Conservation (phyloP, 805 yeast genomes). For the Saccharomycopsis guyanensis region DNA sequence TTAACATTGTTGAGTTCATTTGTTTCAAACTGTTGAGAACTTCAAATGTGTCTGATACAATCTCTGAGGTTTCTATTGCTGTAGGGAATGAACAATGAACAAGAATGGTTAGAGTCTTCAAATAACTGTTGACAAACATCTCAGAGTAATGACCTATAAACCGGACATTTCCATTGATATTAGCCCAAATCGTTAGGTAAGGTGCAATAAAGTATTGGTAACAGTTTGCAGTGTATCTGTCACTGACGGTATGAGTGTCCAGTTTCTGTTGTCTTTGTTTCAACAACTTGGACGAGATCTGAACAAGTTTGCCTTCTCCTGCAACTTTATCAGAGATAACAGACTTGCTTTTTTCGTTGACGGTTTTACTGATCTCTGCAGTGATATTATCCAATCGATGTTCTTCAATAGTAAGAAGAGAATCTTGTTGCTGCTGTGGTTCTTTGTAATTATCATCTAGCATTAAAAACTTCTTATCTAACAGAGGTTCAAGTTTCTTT, state of each 20-base stretch:
- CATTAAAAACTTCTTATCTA: conserved; percentile 9
- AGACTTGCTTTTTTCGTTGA: conserved; percentile 5
- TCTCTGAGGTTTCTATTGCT: background rate
- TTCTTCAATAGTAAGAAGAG: conserved; percentile 2
- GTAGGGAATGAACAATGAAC: conserved; percentile 15
- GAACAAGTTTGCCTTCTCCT: conserved; percentile 13
- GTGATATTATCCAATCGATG: conserved; percentile 15
- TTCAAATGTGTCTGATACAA: conserved; percentile 9
- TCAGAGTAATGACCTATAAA: conserved; percentile 15
- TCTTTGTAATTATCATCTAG: conserved; percentile 2
- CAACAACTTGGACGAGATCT: conserved; percentile 16
- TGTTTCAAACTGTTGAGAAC: conserved; percentile 4
- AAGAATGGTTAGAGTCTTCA: conserved; percentile 14
- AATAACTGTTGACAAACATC: conserved; percentile 4
- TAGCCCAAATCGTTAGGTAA: conserved; percentile 14
- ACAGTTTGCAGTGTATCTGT: conserved; percentile 11
- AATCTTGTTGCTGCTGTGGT: background rate
- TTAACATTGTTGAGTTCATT: background rate
- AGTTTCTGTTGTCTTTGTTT: conserved; percentile 12
- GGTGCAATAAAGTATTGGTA: conserved; percentile 13
- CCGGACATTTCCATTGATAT: conserved; percentile 1
- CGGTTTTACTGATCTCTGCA: conserved; percentile 1
- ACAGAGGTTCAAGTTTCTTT: conserved; percentile 1
- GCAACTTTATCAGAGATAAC: conserved; percentile 6
- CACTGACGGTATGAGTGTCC: conserved; percentile 1